Evolutionary conservation across 2,329 filamentous ascomycete genomes (phyloP).

Genomic region (Ascocoryne sarcoides): DNA sequence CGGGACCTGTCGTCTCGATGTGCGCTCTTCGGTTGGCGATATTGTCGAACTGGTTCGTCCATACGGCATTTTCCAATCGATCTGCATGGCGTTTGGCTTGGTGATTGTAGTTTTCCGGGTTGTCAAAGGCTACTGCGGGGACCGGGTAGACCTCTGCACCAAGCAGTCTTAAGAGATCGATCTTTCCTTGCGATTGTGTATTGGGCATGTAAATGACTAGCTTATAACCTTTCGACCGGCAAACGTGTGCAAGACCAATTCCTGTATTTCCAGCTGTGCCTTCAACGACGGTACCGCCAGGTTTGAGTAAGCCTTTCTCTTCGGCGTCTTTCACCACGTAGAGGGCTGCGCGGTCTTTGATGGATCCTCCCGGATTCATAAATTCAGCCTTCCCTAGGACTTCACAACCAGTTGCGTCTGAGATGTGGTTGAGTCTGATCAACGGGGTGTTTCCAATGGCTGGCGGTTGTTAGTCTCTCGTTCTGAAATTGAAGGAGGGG

Average conservation of each 20-base stretch:
- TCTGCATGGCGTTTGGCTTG: conserved; percentile 89
- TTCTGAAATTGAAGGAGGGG: conserved; percentile 1
- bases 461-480: conserved; percentile 32
- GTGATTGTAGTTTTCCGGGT: conserved; percentile 96
- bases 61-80: conserved; percentile 75
- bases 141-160: conserved; percentile 95
- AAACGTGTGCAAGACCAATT: conserved; percentile 95
- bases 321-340: conserved; percentile 90
- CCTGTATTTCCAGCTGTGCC: conserved; percentile 97
- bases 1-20: conserved; percentile 92
- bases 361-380: conserved; percentile 91
- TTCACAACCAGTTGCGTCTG: conserved; percentile 85
- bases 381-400: conserved; percentile 96
- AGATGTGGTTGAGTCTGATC: conserved; percentile 81
- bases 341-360: conserved; percentile 93
- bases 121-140: conserved; percentile 89
- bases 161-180: conserved; percentile 81
- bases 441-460: conserved; percentile 97
- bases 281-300: conserved; percentile 91
- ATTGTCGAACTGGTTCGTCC: conserved; percentile 99
- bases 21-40: conserved; percentile 87
- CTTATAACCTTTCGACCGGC: conserved; percentile 82
- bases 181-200: conserved; percentile 96
- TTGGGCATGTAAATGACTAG: conserved; percentile 99
- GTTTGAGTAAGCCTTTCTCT: conserved; percentile 68